Base-by-base conservation (phyloP, 2,329 filamentous ascomycete genomes). In the Chaetomium sp. region DNA sequence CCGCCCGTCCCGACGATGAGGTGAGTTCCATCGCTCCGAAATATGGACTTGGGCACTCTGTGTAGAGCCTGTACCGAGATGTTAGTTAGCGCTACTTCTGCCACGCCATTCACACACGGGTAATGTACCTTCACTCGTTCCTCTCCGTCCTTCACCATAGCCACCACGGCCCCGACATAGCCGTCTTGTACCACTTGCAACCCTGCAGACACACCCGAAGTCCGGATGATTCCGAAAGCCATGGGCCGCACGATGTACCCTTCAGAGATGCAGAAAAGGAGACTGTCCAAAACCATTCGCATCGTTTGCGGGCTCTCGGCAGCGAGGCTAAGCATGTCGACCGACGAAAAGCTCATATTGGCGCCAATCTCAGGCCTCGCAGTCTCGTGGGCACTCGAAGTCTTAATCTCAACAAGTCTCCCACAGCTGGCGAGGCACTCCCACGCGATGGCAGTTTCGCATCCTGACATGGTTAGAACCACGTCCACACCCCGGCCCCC, bases 1-100 rank as follows among this genome's bases (percentile, higher is more conserved):
- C 71, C 71, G 23, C 71, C 71, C 0, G 70, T 72, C 1, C 71
- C 71, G 16, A 72, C 45, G 55, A 73, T 69, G 31, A 72, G 31
- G 35, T 73, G 70, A 1, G 71, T 73, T 1, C 68, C 70, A 10
- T 70, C 57, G 6, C 13, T 5, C 1, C 60, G 56, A 57, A 73
- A 69, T 23, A 69, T 63, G 8, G 57, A 54, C 31, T 62, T 59
- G 23, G 62, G 57, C 45, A 57, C 64, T 33, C 49, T 65, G 57
- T 72, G 69, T 3, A 63, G 62, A 27, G 68, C 69, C 69, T 71
- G 55, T 57, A 19, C 4, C 7, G 16, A 0, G 8, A 12, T 31
- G 16, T 31, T 12, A 33, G 56, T 67, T 38, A 65, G 54, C 16
- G 27, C 31, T 19, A 23, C 31, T 19, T 25, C 21, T 12, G 4